Conservation (phyloP, 148 eudicot genomes). For the Pharnaceum exiguum region DNA sequence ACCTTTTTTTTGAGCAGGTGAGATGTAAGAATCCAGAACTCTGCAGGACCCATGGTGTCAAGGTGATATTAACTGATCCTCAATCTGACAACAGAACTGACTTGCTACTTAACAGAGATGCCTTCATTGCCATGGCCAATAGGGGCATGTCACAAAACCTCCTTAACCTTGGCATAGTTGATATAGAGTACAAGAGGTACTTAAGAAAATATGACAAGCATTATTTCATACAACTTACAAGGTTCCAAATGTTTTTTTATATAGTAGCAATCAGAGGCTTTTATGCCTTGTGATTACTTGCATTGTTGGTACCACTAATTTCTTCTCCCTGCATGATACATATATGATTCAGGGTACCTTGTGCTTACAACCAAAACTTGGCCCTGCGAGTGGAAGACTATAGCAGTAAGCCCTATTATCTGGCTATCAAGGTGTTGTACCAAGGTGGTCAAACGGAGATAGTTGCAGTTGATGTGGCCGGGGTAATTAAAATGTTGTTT, state of each 20-base stretch:
- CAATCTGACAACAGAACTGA: conserved; percentile 43
- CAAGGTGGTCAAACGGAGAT: conserved; percentile 86
- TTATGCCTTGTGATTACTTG: too few species aligned
- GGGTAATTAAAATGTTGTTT: too few species aligned
- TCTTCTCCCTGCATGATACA: too few species aligned
- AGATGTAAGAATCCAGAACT: conserved; percentile 48
- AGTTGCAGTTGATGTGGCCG: conserved; percentile 41
- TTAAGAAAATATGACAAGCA: too few species aligned
- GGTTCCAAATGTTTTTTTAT: too few species aligned
- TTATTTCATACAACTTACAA: too few species aligned
- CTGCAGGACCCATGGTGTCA: conserved; percentile 47
- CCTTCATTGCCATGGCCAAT: conserved; percentile 58
- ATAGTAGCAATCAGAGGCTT: too few species aligned
- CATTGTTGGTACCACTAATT: too few species aligned
- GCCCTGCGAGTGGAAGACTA: conserved; percentile 53
- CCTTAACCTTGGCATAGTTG: conserved; percentile 37
- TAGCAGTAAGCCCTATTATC: conserved; percentile 48
- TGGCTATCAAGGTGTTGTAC: conserved; percentile 51
- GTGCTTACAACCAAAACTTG: conserved; percentile 40
- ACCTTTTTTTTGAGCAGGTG: conserved; percentile 30
- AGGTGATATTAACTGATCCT: conserved; percentile 49
- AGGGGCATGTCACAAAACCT: conserved; percentile 40
- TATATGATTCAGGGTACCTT: conserved; percentile 22
- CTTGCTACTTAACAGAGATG: conserved; percentile 58
- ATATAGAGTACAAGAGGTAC: conserved; percentile 51